Conservation (phyloP, 257 asterid species). For the Petunia axillaris region DNA sequence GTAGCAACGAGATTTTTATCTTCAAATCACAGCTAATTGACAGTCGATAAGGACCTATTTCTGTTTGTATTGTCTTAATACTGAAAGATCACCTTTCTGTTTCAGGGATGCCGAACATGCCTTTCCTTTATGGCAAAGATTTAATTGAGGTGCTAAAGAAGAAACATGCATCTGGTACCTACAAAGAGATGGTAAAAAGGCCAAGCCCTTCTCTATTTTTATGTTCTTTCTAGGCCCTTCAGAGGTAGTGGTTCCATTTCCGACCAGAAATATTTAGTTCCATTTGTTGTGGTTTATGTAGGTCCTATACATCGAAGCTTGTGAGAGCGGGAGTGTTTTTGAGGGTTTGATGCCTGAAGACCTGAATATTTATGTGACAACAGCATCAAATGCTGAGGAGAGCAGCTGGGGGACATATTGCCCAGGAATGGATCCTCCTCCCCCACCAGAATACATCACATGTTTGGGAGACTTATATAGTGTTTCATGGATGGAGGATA, state of each 20-base stretch:
- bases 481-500: constrained; percentile 97
- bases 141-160: constrained; percentile 70
- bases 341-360: constrained; percentile 85
- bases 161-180: constrained; percentile 70
- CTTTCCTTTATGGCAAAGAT: constrained; percentile 70
- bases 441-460: constrained; percentile 66
- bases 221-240: neutral
- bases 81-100: neutral
- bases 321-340: constrained; percentile 90
- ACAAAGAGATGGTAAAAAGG: constrained; percentile 72
- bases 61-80: neutral
- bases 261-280: neutral
- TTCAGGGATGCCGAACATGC: constrained; percentile 81
- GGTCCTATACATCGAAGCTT: constrained; percentile 86
- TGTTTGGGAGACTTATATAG: constrained; percentile 95
- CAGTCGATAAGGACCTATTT: neutral
- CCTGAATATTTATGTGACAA: constrained; percentile 74
- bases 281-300: constrained; percentile 26
- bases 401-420: constrained; percentile 95
- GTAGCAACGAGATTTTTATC: neutral
- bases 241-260: neutral
- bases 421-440: constrained; percentile 67
- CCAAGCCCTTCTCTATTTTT: neutral
- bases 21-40: neutral
- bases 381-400: constrained; percentile 86